Evolutionary conservation across 1,284 basidiomycete genomes (phyloP).

Genomic region (Entoloma clypeatum): DNA sequence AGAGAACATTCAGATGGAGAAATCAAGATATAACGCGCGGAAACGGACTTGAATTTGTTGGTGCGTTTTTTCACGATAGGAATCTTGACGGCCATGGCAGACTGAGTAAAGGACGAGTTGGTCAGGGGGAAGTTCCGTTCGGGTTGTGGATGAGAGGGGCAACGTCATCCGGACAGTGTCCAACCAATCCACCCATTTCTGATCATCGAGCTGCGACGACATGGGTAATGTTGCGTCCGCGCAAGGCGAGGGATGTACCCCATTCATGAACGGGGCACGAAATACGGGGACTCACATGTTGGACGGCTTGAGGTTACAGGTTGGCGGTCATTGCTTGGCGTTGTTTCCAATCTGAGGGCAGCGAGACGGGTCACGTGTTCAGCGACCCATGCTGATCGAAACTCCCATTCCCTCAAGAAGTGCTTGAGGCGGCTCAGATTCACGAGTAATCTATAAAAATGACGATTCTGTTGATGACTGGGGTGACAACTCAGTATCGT

Average conservation of each 20-base stretch:
- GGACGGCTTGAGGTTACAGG: slow-evolving; percentile 36
- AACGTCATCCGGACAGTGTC: slow-evolving; percentile 20
- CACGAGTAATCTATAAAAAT: too few relatives aligned
- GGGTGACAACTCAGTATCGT: too few relatives aligned
- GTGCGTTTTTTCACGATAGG: slow-evolving; percentile 97
- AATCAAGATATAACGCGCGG: slow-evolving; percentile 16
- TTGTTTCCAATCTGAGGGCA: too few relatives aligned
- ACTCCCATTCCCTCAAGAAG: too few relatives aligned
- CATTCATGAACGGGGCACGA: slow-evolving; percentile 8
- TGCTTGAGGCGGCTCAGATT: too few relatives aligned
- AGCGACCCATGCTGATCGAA: too few relatives aligned
- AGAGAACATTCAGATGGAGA: slow-evolving; percentile 15
- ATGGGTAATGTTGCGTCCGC: slow-evolving; percentile 11
- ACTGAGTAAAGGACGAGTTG: slow-evolving; percentile 29
- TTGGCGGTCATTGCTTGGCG: too few relatives aligned
- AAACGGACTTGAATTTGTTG: slow-evolving; percentile 85
- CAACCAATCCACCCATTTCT: slow-evolving; percentile 32
- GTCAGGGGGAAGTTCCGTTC: slow-evolving; percentile 15
- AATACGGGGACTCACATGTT: slow-evolving; percentile 33
- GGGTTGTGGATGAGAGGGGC: slow-evolving; percentile 1
- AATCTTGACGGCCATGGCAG: slow-evolving; percentile 79
- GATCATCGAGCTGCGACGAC: slow-evolving; percentile 8
- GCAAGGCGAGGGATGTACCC: slow-evolving; percentile 4
- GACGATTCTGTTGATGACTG: too few relatives aligned
- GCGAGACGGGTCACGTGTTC: too few relatives aligned